Percentiles rank a stretch among this genome's conserved stretches.
phyloP scores from a whole-genome alignment of 2,329 filamentous ascomycete genomes.

The Moelleriella libera region DNA sequence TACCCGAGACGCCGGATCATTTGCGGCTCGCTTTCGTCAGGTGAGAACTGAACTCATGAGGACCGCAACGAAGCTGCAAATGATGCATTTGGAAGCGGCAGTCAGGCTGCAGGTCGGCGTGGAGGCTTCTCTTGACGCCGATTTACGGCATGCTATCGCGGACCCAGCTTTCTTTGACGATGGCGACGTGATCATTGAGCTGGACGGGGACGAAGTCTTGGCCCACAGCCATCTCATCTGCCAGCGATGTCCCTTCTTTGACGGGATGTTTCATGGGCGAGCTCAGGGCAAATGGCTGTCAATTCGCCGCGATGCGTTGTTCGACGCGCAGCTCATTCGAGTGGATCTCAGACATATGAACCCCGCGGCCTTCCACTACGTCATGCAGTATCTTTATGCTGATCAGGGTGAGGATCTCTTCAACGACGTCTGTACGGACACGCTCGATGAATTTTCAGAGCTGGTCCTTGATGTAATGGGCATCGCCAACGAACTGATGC shows the following conservation, averaged over 20 bases:
- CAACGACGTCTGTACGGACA: slow-evolving; percentile 54
- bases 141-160: slow-evolving; percentile 56
- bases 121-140: slow-evolving; percentile 47
- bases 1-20: slow-evolving; percentile 47
- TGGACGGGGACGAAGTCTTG: slow-evolving; percentile 56
- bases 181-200: slow-evolving; percentile 65
- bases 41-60: slow-evolving; percentile 81
- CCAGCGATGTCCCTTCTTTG: slow-evolving; percentile 81
- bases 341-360: slow-evolving; percentile 78
- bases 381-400: slow-evolving; percentile 70
- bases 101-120: slow-evolving; percentile 61
- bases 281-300: slow-evolving; percentile 75
- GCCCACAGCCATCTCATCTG: slow-evolving; percentile 72
- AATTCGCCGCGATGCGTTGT: slow-evolving; percentile 39
- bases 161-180: slow-evolving; percentile 63
- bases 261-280: slow-evolving; percentile 78
- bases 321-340: slow-evolving; percentile 31
- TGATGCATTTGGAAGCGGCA: slow-evolving; percentile 60
- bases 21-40: slow-evolving; percentile 63
- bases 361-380: slow-evolving; percentile 58
- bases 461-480: slow-evolving; percentile 83
- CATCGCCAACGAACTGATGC: slow-evolving; percentile 87
- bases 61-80: slow-evolving; percentile 55
- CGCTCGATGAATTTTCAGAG: slow-evolving; percentile 75
- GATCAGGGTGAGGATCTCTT: slow-evolving; percentile 74